Base-by-base conservation (phyloP, 495 filamentous ascomycete genomes). In the Amniculicola lignicola region DNA sequence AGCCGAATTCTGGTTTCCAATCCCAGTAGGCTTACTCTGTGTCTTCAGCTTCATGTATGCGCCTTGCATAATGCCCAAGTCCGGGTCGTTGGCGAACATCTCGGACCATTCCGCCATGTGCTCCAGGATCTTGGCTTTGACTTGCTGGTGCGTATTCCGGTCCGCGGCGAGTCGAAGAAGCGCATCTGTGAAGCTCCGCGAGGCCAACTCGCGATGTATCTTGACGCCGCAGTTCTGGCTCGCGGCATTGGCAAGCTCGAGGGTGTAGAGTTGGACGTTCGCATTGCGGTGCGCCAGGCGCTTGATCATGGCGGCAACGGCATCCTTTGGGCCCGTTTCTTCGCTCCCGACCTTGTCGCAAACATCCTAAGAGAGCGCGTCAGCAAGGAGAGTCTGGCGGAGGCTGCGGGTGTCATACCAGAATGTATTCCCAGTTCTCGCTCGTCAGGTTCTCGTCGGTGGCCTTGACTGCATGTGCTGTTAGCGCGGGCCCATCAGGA, bases 401-500 rank as follows among this genome's bases (percentile, higher is more conserved):
- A 9, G 19, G 37, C 37, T 40, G 37, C 9, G 36, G 24, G 28
- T 33, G 23, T 19, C 75, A 64, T 74, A 84, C 81, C 72, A 98
- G 85, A 71, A 98, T 98, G 69, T 85, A 90, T 65, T 93, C 93
- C 93, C 93, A 98, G 72, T 97, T 96, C 76, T 97, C 94, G 37
- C 87, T 88, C 7, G 93, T 97, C 67, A 96, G 81, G 70, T 95
- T 98, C 78, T 98, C 93, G 70, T 98, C 93, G 42, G 93, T 98
- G 70, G 94, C 91, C 81, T 95, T 96, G 74, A 87, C 93, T 98
- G 60, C 57, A 52, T 11, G 2, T 4, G n/a, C 36, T 22, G 22
- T 25, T 19, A 57, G 27, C 19, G 15, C n/a, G 50, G 40, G 21
- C 28, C 22, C 55, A 51, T 35, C 36, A 15, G 6, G 15, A n/a